Evolutionary conservation across 2,329 filamentous ascomycete species (phyloP), one percentile per base, ranked within the genome.

Genomic region (Talaromyces sp.): DNA sequence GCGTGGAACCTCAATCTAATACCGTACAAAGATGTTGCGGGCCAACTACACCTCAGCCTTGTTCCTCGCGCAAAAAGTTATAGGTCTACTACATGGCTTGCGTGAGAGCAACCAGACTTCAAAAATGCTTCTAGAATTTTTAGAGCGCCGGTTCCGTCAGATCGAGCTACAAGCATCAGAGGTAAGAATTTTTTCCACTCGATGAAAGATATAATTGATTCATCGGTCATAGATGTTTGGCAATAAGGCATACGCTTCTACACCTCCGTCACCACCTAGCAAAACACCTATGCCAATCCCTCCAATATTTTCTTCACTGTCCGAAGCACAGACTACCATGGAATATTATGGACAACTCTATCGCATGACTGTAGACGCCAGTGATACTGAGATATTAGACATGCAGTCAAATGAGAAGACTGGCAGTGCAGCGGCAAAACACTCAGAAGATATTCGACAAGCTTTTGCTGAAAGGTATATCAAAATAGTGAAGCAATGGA

Each of bases 321-420:
- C 47, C 16, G 47, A 62, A 43, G 60, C 60, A 41, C 35, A 45
- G n/a, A 37, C 24, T n/a, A 16, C 13, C n/a, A 43, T 62, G 11
- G 60, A 62, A n/a, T 54, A 43, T 27, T 62, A 62, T 11, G 39
- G 37, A 11, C 60, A 62, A 5, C 47, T 62, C 11, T 62, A 62
- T 41, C 49, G 49, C n/a, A 31, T 62, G 50, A 43, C 60, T 56
- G 24, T 41, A 24, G 37, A 56, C 13, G 60, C 24, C 14, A 41
- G 37, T 27, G 56, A 59, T 22, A 39, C 9, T 19, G 39, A 3
- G 33, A 41, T 4, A 7, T 5, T 39, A 22, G 24, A 10, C 37
- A n/a, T 39, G 11, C 37, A n/a, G 5, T 27, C 56, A 19, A 45
- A 45, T 1, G 8, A 59, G 14, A 59, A 16, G n/a, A 39, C 6